phyloP scores from a whole-genome alignment of 345 rosid genomes.

The Brassica incana region DNA sequence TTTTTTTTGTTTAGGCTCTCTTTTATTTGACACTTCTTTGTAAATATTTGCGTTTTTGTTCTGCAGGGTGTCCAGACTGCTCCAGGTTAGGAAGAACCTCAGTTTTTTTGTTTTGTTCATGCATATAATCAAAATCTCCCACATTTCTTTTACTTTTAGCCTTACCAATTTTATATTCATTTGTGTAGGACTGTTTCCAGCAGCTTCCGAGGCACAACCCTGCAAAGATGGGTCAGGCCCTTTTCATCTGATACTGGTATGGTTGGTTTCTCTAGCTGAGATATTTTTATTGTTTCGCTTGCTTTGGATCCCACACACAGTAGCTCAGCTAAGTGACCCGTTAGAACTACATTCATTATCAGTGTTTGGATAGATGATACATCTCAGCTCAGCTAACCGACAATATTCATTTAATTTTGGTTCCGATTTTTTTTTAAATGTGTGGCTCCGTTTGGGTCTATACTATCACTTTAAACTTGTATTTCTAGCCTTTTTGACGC shows the following conservation, averaged over 20 bases:
- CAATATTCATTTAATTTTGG: background rate
- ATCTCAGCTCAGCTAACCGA: background rate
- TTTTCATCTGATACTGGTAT: slow-evolving; percentile 74
- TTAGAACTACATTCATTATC: background rate
- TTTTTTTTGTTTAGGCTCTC: background rate
- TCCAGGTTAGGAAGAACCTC: slow-evolving; percentile 26
- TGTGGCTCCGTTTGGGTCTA: background rate
- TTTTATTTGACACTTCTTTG: background rate
- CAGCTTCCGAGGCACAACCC: slow-evolving; percentile 37
- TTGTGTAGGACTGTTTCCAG: slow-evolving; percentile 33
- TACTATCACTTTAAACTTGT: background rate
- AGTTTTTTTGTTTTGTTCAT: slow-evolving; percentile 13
- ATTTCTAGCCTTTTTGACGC: slow-evolving; percentile 7
- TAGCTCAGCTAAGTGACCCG: background rate
- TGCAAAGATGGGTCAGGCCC: slow-evolving; percentile 50
- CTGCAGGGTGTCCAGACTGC: slow-evolving; percentile 49
- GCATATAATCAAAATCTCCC: background rate
- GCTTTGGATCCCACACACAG: background rate
- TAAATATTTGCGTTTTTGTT: background rate
- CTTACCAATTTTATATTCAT: background rate
- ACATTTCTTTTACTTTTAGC: background rate
- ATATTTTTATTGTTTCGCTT: background rate
- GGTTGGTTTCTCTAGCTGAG: slow-evolving; percentile 19
- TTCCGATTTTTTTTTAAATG: background rate
- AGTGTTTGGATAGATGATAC: background rate